A percentile compares a stretch with the other conserved stretches of the same genome.
These are phyloP conservation scores for Mucor circinelloides DNA, from an alignment of 371 early-diverging fungal genomes.

Conservation along the genomic window DNA sequence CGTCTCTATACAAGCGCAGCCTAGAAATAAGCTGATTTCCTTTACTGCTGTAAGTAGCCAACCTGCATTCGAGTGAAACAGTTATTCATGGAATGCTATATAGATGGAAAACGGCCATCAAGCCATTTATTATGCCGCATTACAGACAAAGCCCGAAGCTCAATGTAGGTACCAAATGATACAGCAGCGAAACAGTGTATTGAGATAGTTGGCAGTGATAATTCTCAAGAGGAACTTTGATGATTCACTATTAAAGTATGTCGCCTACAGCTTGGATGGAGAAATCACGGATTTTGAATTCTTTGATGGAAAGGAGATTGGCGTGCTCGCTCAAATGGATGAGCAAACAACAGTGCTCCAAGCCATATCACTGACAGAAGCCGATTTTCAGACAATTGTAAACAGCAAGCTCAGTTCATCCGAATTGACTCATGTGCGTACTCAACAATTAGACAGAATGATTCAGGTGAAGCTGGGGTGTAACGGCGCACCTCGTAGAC, in stretches of 20 bases:
- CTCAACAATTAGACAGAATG: constrained; percentile 10
- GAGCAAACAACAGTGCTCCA: constrained; percentile 8
- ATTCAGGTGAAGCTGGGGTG: constrained; percentile 22
- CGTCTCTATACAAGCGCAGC: constrained; percentile 1
- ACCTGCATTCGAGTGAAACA: not conserved
- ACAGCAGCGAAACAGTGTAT: not conserved
- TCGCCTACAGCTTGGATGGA: not conserved
- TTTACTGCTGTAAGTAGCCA: constrained; percentile 5
- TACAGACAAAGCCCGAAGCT: constrained; percentile 6
- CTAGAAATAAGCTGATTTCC: constrained; percentile 3
- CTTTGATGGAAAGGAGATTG: constrained; percentile 27
- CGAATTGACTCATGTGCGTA: not conserved
- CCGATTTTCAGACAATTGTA: not conserved
- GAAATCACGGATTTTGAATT: constrained; percentile 23
- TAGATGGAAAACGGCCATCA: not conserved
- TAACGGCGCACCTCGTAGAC: constrained; percentile 22
- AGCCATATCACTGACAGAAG: constrained; percentile 2
- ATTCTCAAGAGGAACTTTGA: constrained; percentile 11
- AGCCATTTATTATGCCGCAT: constrained; percentile 12
- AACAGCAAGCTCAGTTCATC: not conserved
- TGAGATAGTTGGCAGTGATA: constrained; percentile 1
- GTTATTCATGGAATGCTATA: not conserved
- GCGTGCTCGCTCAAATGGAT: constrained; percentile 8
- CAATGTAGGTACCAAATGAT: constrained; percentile 8
- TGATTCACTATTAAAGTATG: not conserved